phyloP scores from a whole-genome alignment of 148 eudicot species.

The Cornus kousa region DNA sequence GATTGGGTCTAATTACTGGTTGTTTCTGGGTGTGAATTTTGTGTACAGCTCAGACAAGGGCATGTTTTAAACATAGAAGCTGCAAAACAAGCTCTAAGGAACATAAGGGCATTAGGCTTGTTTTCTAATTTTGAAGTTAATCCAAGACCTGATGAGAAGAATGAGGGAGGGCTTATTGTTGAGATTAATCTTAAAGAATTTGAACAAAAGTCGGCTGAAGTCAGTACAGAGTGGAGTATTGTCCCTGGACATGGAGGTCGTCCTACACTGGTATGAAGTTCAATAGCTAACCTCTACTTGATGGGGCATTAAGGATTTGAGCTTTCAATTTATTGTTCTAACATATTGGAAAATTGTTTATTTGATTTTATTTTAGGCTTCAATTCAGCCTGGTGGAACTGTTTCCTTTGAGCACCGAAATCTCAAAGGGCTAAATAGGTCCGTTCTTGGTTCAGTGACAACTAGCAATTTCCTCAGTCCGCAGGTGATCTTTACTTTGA shows the following conservation, averaged over 20 bases:
- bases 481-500: conserved; percentile 49
- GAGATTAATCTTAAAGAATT: conserved; percentile 94
- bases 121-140: conserved; percentile 97
- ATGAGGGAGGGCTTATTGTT: conserved; percentile 91
- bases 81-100: conserved; percentile 90
- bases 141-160: conserved; percentile 91
- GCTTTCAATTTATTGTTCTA: not conserved
- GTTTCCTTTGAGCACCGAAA: conserved; percentile 95
- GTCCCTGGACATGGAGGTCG: conserved; percentile 93
- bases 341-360: not conserved
- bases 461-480: conserved; percentile 94
- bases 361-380: conserved; percentile 56
- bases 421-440: conserved; percentile 82
- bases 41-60: conserved; percentile 78
- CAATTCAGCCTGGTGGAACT: conserved; percentile 93
- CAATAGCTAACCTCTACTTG: not conserved
- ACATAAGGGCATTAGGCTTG: conserved; percentile 77
- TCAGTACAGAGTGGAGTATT: conserved; percentile 96
- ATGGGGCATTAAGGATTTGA: not conserved
- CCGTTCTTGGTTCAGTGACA: conserved; percentile 84
- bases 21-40: conserved; percentile 6
- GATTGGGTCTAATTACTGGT: not conserved
- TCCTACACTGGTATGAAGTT: conserved; percentile 74
- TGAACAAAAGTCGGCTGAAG: conserved; percentile 93
- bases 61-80: conserved; percentile 90